Base-by-base conservation (phyloP, 192 early-diverging fungal genomes). In the Backusella macrospora region DNA sequence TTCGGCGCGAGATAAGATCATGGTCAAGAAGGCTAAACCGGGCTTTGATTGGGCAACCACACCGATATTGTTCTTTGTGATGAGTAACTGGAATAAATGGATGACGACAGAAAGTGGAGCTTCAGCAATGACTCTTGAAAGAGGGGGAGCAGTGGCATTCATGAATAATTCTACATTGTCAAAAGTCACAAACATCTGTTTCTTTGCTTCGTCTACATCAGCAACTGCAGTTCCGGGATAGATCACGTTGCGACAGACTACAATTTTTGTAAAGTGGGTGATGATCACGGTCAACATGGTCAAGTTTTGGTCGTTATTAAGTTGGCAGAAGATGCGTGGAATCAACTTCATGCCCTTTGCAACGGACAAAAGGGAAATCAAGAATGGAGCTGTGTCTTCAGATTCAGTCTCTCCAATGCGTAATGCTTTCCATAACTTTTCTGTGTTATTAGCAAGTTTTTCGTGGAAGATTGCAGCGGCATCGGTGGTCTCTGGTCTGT, bases 291-390 rank as follows among this genome's bases (percentile, higher is more conserved):
- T 94, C 68, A 97, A 85, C 65, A 96, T 73, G 1, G 86, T 86
- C 76, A 98, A 74, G 16, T 86, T 89, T 78, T 96, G 94, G 69
- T 98, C 95, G 5, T 87, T 86, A 21, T 84, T 80, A 65, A 96
- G 80, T 55, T 93, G 91, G 48, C 92, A 88, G 38, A 94, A 86
- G 6, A 94, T 86, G 14, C 98, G 92, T 13, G 95, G 91, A 44
- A 97, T 84, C n/a, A 95, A 81, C 59, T 92, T 90, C 73, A 95
- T 96, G 39, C 96, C 98, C 83, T 99, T 99, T 43, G 90, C 79
- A 72, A 90, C 89, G 29, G 91, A 90, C 66, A 99, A 80, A 76
- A 97, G 88, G 6, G 88, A 90, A 10, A 93, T 90, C 66, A 98
- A 21, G n/a, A 72, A 71, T 1, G 76, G 76, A 1, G 42, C 14